Percentiles rank a stretch among this genome's conserved stretches.
Evolutionary conservation across 495 filamentous ascomycete species (phyloP).

Genomic region (Penicillium cosmopolitanum): DNA sequence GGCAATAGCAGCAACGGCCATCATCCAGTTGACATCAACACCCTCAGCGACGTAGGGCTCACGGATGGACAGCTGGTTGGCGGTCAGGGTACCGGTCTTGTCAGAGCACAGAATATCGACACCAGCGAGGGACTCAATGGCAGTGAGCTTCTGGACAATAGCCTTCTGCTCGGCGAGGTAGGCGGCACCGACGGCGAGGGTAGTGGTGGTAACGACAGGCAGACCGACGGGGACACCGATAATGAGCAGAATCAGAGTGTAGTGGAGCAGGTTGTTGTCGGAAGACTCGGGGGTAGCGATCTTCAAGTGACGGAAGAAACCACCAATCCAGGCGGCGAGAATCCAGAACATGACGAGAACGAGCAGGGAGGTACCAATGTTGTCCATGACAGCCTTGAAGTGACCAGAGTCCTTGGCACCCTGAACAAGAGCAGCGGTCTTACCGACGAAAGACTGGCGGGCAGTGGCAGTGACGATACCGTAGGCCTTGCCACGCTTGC

Average conservation of each 20-base stretch:
- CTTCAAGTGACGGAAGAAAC: constrained; percentile 72
- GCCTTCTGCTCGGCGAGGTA: constrained; percentile 76
- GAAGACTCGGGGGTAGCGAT: constrained; percentile 63
- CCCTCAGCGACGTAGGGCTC: constrained; percentile 76
- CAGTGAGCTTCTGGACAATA: constrained; percentile 76
- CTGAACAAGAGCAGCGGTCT: constrained; percentile 70
- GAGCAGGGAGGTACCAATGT: constrained; percentile 72
- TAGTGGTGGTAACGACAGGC: constrained; percentile 74
- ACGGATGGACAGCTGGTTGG: constrained; percentile 75
- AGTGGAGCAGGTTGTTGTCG: constrained; percentile 63
- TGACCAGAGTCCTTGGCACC: constrained; percentile 73
- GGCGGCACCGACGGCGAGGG: constrained; percentile 73
- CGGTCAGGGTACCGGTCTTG: constrained; percentile 79
- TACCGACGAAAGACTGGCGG: constrained; percentile 71
- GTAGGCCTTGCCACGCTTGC: constrained; percentile 78
- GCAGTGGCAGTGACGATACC: constrained; percentile 66
- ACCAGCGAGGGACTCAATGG: constrained; percentile 77
- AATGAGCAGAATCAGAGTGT: constrained; percentile 69
- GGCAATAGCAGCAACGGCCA: constrained; percentile 74
- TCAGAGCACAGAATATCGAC: constrained; percentile 77
- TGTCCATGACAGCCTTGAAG: constrained; percentile 85
- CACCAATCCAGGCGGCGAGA: constrained; percentile 72
- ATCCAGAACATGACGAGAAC: constrained; percentile 77
- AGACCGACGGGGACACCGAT: constrained; percentile 79
- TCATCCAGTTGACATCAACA: constrained; percentile 80